Evolutionary conservation across 257 asterid species (phyloP).

Genomic region (Scutellaria minor): DNA sequence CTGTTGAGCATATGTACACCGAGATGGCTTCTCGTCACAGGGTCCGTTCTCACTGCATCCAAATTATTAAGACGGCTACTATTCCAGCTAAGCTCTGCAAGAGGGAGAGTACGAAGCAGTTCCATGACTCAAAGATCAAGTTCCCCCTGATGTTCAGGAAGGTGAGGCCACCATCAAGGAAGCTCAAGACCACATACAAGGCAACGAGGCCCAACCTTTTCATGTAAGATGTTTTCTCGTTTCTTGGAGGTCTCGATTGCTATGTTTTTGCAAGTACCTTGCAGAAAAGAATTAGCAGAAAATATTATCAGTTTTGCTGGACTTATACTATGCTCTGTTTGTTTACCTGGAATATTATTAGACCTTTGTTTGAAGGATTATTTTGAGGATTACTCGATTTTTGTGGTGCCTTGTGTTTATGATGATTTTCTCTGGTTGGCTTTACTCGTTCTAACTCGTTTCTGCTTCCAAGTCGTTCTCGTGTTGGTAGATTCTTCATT

Average conservation of each 20-base stretch:
- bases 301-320: conserved; percentile 30
- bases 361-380: conserved; percentile 20
- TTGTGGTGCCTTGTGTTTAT: not conserved
- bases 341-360: conserved; percentile 22
- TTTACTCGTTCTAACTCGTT: not conserved
- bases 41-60: conserved; percentile 57
- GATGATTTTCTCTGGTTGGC: not conserved
- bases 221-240: conserved; percentile 42
- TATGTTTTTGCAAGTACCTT: conserved; percentile 27
- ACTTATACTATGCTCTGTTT: conserved; percentile 13
- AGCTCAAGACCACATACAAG: conserved; percentile 82
- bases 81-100: conserved; percentile 63
- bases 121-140: conserved; percentile 60
- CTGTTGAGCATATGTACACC: conserved; percentile 60
- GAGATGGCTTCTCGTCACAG: conserved; percentile 72
- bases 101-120: conserved; percentile 60
- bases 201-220: conserved; percentile 71
- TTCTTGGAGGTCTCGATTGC: not conserved
- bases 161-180: conserved; percentile 80
- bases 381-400: not conserved
- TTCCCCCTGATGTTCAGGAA: conserved; percentile 58
- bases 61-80: conserved; percentile 56
- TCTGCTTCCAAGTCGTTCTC: too few species aligned
- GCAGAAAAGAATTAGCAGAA: conserved; percentile 29
- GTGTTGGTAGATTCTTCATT: too few species aligned